Conservation (phyloP, 2,329 filamentous ascomycete species). For the Fusarium foetens region DNA sequence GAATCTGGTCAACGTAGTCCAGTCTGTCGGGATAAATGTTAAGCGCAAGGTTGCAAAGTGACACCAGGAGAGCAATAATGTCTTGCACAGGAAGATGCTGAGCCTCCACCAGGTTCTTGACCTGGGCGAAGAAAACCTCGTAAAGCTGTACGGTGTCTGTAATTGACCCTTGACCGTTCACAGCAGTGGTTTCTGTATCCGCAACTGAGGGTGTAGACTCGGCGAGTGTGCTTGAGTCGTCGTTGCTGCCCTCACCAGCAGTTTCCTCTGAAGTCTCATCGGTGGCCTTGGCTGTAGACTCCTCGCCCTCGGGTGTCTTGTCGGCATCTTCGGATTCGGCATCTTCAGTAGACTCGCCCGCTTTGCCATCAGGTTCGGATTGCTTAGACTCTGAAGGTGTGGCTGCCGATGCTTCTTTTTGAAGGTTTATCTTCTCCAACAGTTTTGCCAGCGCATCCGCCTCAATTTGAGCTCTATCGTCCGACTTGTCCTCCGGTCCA, state of each 20-base stretch:
- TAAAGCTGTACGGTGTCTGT: constrained; percentile 86
- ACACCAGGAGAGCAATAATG: constrained; percentile 93
- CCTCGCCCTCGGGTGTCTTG: constrained; percentile 33
- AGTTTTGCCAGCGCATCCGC: constrained; percentile 83
- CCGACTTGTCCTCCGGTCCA: constrained; percentile 73
- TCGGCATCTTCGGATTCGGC: constrained; percentile 45
- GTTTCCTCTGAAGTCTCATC: constrained; percentile 32
- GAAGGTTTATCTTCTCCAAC: constrained; percentile 79
- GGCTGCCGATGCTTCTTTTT: constrained; percentile 59
- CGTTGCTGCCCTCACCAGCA: constrained; percentile 40
- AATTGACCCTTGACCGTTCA: constrained; percentile 56
- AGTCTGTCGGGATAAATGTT: constrained; percentile 94
- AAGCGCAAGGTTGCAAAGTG: constrained; percentile 88
- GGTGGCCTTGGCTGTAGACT: constrained; percentile 36
- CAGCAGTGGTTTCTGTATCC: constrained; percentile 59
- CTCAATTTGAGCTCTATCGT: constrained; percentile 79
- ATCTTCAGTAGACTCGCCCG: constrained; percentile 45
- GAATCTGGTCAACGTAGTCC: constrained; percentile 94
- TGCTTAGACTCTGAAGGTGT: constrained; percentile 35
- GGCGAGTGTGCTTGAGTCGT: constrained; percentile 46
- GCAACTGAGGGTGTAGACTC: constrained; percentile 55
- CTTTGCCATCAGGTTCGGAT: constrained; percentile 38
- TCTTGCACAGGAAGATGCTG: constrained; percentile 94
- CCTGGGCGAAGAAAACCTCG: constrained; percentile 96
- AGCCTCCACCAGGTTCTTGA: constrained; percentile 90